Base-by-base conservation (phyloP, 2,329 filamentous ascomycete species). In the Aspergillus sp. region DNA sequence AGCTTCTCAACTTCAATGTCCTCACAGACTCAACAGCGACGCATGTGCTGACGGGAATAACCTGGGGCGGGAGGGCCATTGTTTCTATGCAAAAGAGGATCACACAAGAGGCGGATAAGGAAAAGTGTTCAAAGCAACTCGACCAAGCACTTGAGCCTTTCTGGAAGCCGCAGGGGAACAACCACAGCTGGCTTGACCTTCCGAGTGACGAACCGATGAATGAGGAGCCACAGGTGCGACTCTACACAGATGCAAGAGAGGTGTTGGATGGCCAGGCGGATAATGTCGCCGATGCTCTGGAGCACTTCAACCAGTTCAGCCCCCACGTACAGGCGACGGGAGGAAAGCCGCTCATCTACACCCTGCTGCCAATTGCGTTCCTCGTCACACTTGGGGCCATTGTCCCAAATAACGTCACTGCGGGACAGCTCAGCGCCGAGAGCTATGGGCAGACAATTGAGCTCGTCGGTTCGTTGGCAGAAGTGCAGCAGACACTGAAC, bases 21-120 rank as follows among this genome's bases (percentile, higher is more conserved):
- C 23, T 60, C 11, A 13, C 9, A 11, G 34, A 19, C 6, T 25
- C 23, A 4, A 25, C 25, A 8, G 58, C 52, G 22, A 60, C 58
- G 15, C 58, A 60, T 38, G 58, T 60, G 7, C 25, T 60, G 19
- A 60, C 53, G 7, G 58, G 58, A n/a, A 52, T 60, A 8, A 51
- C 34, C 6, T 60, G 48, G 46, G 58, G 58, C 8, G 50, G 46
- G 3, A 38, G 53, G 17, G 48, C 53, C 2, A 25, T 60, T 8
- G 46, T 52, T 5, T 55, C 52, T 0, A 19, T 30, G n/a, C 31
- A 48, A 15, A 54, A 22, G 50, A 43, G 51, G 19, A 11, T 53
- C 1, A 11, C 22, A 8, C 3, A 8, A 15, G 28, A 41, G 31
- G 43, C 17, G 15, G 45, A 41, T 7, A 6, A 17, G 34, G 7